Base-by-base conservation (phyloP, 2,329 filamentous ascomycete genomes). In the Drechmeria coniospora region DNA sequence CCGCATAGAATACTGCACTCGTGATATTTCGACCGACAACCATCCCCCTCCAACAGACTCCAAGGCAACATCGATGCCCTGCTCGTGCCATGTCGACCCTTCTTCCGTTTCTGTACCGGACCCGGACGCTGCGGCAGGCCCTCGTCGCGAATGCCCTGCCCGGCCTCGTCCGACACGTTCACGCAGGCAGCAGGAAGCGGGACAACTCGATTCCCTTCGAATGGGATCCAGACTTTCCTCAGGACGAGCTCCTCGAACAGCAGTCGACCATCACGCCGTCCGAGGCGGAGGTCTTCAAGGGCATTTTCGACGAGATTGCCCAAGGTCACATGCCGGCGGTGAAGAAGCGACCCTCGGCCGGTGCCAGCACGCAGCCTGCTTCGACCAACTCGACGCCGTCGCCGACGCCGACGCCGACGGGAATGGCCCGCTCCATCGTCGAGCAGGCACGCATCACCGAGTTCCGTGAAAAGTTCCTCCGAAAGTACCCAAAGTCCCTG, bases 41-140 rank as follows among this genome's bases (percentile, higher is more conserved):
- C n/a, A n/a, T n/a, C n/a, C n/a, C n/a, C n/a, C n/a, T n/a, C n/a
- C n/a, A n/a, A n/a, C n/a, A n/a, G n/a, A n/a, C n/a, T n/a, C n/a
- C n/a, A n/a, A n/a, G n/a, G n/a, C n/a, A n/a, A n/a, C n/a, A n/a
- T n/a, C n/a, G n/a, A n/a, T n/a, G n/a, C n/a, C n/a, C n/a, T n/a
- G n/a, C n/a, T n/a, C n/a, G n/a, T n/a, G n/a, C n/a, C n/a, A n/a
- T 58, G 10, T 53, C 57, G 3, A 63, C 67, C 6, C 49, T 72
- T 10, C 52, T 74, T 4, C 73, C 76, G 0, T 83, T 83, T 32
- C 60, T 84, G 6, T 83, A 82, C 44, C 74, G 79, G 37, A 83
- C 79, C 5, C 58, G 65, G 33, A 81, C 78, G 0, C 62, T 56
- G 9, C 43, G 48, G 14, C 44, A 44, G 4, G 41, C 41, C 19